phyloP scores from a whole-genome alignment of 495 filamentous ascomycete genomes.

The Hypoxylon fragiforme region DNA sequence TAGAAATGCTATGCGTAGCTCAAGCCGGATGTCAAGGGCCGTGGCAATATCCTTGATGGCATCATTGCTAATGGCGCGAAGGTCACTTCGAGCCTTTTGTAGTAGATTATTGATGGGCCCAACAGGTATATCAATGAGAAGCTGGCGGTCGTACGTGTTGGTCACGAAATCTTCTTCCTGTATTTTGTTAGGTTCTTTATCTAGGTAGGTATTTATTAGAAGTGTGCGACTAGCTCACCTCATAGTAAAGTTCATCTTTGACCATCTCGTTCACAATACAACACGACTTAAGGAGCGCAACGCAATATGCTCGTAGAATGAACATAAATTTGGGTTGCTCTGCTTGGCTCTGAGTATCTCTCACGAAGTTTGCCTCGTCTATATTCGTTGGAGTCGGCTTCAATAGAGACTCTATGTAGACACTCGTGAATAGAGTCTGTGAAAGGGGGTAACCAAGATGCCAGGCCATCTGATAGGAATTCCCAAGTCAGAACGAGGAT shows the following conservation, averaged over 20 bases:
- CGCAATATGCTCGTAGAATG: conserved; percentile 82
- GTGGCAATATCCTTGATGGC: conserved; percentile 55
- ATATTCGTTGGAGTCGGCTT: conserved; percentile 67
- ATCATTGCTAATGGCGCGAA: conserved; percentile 50
- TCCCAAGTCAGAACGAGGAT: too few species aligned
- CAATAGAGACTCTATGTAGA: conserved; percentile 86
- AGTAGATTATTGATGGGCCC: conserved; percentile 62
- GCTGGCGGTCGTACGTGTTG: conserved; percentile 78
- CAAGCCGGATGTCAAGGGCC: conserved; percentile 65
- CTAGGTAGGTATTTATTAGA: background rate
- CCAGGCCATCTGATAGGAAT: conserved; percentile 79
- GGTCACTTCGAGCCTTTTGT: conserved; percentile 58
- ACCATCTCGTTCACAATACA: conserved; percentile 76
- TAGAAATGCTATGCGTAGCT: conserved; percentile 67
- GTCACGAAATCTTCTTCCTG: conserved; percentile 96
- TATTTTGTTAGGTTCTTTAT: conserved; percentile 33
- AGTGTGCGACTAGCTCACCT: conserved; percentile 57
- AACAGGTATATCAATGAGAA: conserved; percentile 66
- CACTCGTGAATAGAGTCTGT: conserved; percentile 91
- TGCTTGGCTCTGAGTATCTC: conserved; percentile 26
- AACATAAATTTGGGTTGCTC: conserved; percentile 57
- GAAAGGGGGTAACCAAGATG: conserved; percentile 92
- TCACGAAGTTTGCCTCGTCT: conserved; percentile 70
- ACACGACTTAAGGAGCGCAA: conserved; percentile 82
- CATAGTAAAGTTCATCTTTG: conserved; percentile 78